These are phyloP conservation scores for Coemansia sp. DNA, from an alignment of 192 early-diverging fungal genomes.

Conservation along the genomic window DNA sequence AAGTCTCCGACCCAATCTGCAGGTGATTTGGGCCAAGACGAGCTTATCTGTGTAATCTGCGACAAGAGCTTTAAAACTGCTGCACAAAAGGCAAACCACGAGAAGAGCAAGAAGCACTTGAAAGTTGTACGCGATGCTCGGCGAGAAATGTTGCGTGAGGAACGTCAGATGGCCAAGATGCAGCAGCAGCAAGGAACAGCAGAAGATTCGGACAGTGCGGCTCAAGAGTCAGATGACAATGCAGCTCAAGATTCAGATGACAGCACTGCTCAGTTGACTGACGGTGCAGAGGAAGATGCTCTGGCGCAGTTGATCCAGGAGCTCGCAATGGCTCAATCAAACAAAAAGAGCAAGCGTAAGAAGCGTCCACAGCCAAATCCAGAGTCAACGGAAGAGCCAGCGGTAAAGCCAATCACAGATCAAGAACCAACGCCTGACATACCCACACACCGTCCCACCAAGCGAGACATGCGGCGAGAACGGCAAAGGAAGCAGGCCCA, in stretches of 20 bases:
- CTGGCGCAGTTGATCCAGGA: constrained; percentile 51
- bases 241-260: not conserved
- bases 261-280: not conserved
- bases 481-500: constrained; percentile 61
- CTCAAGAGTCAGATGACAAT: not conserved
- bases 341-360: constrained; percentile 46
- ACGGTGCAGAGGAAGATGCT: constrained; percentile 11
- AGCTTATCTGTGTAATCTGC: constrained; percentile 83
- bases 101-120: constrained; percentile 82
- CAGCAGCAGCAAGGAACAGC: not conserved
- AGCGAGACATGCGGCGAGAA: constrained; percentile 57
- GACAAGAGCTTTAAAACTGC: constrained; percentile 84
- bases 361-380: constrained; percentile 43
- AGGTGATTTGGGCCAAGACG: constrained; percentile 32
- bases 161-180: constrained; percentile 47
- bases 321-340: constrained; percentile 36
- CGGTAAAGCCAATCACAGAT: not conserved
- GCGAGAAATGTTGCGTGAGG: constrained; percentile 73
- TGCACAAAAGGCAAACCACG: constrained; percentile 80
- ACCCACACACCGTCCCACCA: constrained; percentile 30
- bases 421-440: not conserved
- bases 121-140: constrained; percentile 74
- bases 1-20: constrained; percentile 7
- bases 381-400: not conserved
- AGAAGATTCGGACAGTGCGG: not conserved